phyloP scores from a whole-genome alignment of 1,284 basidiomycete species.

The Ganoderma leucocontextum region DNA sequence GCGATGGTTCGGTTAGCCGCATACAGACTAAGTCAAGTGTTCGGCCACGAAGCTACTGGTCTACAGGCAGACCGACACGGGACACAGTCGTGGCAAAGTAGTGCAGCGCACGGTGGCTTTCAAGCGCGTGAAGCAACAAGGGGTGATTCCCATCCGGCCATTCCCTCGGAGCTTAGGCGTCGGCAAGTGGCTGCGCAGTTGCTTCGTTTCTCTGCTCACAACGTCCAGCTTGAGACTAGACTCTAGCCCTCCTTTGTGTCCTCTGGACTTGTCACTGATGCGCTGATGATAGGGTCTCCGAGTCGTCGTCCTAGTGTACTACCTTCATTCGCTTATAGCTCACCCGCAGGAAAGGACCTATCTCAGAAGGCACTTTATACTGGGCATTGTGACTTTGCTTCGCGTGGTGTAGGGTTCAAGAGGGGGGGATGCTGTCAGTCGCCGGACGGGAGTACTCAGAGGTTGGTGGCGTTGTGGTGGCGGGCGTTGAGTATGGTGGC shows the following conservation, averaged over 20 bases:
- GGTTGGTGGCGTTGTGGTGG: neutral
- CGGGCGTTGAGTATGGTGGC: constrained; percentile 30
- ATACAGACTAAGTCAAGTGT: neutral
- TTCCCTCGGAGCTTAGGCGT: neutral
- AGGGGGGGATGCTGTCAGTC: neutral
- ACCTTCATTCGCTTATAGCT: too few species aligned
- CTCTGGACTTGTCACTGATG: neutral
- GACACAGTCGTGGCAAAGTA: neutral
- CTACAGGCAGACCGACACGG: neutral
- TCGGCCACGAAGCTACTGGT: neutral
- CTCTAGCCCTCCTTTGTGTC: neutral
- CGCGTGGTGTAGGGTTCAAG: neutral
- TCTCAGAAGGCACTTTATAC: too few species aligned
- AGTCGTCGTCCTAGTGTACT: too few species aligned
- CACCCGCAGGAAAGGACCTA: too few species aligned
- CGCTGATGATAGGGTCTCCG: neutral
- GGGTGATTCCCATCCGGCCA: neutral
- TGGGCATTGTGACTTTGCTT: neutral
- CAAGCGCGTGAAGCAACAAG: neutral
- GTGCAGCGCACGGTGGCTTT: neutral
- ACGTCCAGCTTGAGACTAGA: neutral
- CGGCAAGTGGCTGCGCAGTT: neutral
- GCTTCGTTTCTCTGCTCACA: neutral
- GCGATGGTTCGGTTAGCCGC: neutral
- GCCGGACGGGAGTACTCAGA: neutral